Evolutionary conservation across 768 basidiomycete species (phyloP).

Genomic region (Daedaleopsis sinensis): DNA sequence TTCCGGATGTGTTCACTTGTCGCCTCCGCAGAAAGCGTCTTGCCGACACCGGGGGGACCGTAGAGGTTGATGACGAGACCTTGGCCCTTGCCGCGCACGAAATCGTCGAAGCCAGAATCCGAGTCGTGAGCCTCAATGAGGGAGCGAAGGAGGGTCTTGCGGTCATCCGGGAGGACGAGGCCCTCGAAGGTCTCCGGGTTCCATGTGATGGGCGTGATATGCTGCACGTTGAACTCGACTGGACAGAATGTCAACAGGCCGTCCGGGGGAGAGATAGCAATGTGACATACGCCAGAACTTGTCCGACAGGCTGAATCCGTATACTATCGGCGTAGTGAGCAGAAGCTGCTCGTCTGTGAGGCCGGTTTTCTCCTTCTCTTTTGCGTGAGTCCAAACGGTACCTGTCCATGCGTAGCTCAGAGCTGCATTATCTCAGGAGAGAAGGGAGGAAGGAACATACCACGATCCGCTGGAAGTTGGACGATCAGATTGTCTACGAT

Average conservation of each 20-base stretch:
- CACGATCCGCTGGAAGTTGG: not conserved
- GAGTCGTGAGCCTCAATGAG: slow-evolving; percentile 33
- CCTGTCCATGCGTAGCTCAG: not conserved
- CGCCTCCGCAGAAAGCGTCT: slow-evolving; percentile 31
- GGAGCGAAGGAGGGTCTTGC: slow-evolving; percentile 30
- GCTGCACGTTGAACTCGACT: slow-evolving; percentile 65
- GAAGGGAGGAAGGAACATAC: too few species aligned
- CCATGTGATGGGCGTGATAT: slow-evolving; percentile 48
- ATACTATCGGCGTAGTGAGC: slow-evolving; percentile 55
- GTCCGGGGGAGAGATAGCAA: too few species aligned
- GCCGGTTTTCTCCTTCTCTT: not conserved
- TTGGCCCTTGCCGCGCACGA: slow-evolving; percentile 36
- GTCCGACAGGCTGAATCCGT: slow-evolving; percentile 61
- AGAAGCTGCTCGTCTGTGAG: slow-evolving; percentile 52
- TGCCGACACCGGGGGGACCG: slow-evolving; percentile 32
- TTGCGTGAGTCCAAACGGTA: not conserved
- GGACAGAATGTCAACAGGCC: not conserved
- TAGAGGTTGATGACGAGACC: slow-evolving; percentile 36
- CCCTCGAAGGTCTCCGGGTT: slow-evolving; percentile 32
- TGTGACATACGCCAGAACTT: slow-evolving; percentile 57
- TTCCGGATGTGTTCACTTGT: slow-evolving; percentile 24
- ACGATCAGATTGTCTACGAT: slow-evolving; percentile 2
- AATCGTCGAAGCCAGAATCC: slow-evolving; percentile 32
- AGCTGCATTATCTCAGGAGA: not conserved
- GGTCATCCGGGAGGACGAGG: slow-evolving; percentile 31